phyloP scores from a whole-genome alignment of 1,139 yeast species.

The Pichia sp. region DNA sequence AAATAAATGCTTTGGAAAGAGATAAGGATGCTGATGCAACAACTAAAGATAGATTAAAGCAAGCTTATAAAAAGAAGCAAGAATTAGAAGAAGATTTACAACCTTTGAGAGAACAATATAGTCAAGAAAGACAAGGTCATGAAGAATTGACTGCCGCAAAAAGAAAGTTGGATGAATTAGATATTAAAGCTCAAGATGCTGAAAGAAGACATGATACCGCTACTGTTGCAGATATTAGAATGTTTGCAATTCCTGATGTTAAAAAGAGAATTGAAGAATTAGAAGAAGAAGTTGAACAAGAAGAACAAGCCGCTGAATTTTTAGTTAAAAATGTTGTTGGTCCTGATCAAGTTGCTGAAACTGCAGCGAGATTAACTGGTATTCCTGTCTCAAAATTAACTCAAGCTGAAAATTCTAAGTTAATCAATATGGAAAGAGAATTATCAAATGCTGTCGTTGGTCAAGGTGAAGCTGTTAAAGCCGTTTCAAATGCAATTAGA shows the following conservation, averaged over 20 bases:
- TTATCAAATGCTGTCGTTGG: conserved; percentile 85
- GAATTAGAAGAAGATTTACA: conserved; percentile 76
- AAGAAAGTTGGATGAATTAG: conserved; percentile 86
- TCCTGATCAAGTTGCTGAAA: conserved; percentile 89
- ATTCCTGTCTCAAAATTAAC: conserved; percentile 96
- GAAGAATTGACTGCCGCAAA: conserved; percentile 85
- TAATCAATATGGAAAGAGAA: conserved; percentile 89
- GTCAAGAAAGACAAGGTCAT: conserved; percentile 86
- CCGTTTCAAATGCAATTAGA: conserved; percentile 92
- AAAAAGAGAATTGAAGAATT: conserved; percentile 67
- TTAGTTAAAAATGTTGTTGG: conserved; percentile 87
- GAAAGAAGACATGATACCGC: conserved; percentile 95
- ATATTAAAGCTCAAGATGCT: conserved; percentile 89
- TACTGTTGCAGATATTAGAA: conserved; percentile 90
- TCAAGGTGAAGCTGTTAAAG: conserved; percentile 91
- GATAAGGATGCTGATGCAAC: conserved; percentile 85
- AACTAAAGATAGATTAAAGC: conserved; percentile 77
- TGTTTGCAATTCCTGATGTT: conserved; percentile 95
- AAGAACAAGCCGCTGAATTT: conserved; percentile 50
- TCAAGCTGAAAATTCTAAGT: conserved; percentile 89
- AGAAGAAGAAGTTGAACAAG: conserved; percentile 72
- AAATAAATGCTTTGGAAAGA: conserved; percentile 93
- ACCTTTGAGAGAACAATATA: conserved; percentile 81
- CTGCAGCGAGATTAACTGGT: conserved; percentile 95
- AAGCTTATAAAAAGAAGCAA: conserved; percentile 75